phyloP scores from a whole-genome alignment of 768 basidiomycete genomes.

The Gloeostereum incarnatum region DNA sequence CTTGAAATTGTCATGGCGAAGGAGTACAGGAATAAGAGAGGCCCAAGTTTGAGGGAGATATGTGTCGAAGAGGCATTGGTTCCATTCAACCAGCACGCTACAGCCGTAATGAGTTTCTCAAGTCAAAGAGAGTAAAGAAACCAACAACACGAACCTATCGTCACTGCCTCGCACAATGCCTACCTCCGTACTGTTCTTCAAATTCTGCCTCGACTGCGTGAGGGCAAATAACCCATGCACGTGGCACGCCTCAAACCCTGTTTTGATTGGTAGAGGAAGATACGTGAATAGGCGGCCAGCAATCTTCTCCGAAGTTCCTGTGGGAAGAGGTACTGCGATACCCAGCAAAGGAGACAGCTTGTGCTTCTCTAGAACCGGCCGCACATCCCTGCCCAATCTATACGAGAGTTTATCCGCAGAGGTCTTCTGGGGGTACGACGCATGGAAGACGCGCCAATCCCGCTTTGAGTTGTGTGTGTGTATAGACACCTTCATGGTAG shows the following conservation, averaged over 20 bases:
- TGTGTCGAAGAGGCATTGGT: slow-evolving; percentile 30
- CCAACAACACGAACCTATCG: slow-evolving; percentile 26
- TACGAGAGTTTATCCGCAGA: slow-evolving; percentile 17
- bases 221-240: slow-evolving; percentile 39
- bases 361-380: slow-evolving; percentile 19
- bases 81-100: slow-evolving; percentile 40
- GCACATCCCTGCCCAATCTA: slow-evolving; percentile 16
- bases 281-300: slow-evolving; percentile 39
- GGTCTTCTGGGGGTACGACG: slow-evolving; percentile 14
- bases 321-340: slow-evolving; percentile 22
- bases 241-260: slow-evolving; percentile 34
- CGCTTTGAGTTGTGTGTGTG: slow-evolving; percentile 8
- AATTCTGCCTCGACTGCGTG: slow-evolving; percentile 31
- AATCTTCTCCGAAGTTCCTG: not conserved
- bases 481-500: slow-evolving; percentile 12
- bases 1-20: slow-evolving; percentile 10
- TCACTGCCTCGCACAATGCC: slow-evolving; percentile 25
- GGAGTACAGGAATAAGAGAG: slow-evolving; percentile 20
- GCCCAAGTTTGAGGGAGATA: slow-evolving; percentile 39
- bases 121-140: not conserved
- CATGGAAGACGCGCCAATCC: slow-evolving; percentile 25
- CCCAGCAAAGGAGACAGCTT: slow-evolving; percentile 32
- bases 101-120: not conserved
- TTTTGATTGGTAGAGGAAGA: slow-evolving; percentile 36
- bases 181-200: slow-evolving; percentile 30